These are phyloP conservation scores for Logfia minima DNA, from an alignment of 129 eudicot genomes.

Conservation along the genomic window DNA sequence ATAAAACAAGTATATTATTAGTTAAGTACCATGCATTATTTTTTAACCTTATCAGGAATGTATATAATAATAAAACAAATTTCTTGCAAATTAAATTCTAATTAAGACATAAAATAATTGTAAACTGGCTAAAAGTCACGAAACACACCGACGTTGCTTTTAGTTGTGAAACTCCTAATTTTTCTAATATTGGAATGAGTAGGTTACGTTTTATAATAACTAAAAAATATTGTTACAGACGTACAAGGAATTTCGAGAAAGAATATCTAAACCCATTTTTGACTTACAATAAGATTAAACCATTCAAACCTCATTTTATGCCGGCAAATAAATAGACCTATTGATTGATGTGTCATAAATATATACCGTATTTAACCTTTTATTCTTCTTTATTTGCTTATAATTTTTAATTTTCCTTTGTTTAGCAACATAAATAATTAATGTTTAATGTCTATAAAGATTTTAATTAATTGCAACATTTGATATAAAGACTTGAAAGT, in stretches of 20 bases:
- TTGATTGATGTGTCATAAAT: not conserved
- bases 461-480: too few species aligned
- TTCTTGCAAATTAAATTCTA: too few species aligned
- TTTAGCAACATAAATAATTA: not conserved
- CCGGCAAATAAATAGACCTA: not conserved
- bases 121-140: too few species aligned
- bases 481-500: too few species aligned
- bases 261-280: not conserved
- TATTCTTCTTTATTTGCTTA: slow-evolving; percentile 1
- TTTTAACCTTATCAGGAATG: too few species aligned
- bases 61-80: too few species aligned
- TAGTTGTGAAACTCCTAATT: not conserved
- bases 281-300: slow-evolving; percentile 21
- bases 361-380: too few species aligned
- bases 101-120: too few species aligned
- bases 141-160: not conserved
- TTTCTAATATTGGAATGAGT: not conserved
- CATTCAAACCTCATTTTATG: slow-evolving; percentile 18
- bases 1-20: too few species aligned
- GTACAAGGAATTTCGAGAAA: not conserved
- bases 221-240: not conserved
- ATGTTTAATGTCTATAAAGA: not conserved
- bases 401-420: not conserved
- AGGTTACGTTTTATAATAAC: not conserved
- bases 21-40: too few species aligned